A percentile compares a stretch with the other conserved stretches of the same genome.
Conservation (phyloP, 768 basidiomycete species). For the Termitomyces sp. region DNA sequence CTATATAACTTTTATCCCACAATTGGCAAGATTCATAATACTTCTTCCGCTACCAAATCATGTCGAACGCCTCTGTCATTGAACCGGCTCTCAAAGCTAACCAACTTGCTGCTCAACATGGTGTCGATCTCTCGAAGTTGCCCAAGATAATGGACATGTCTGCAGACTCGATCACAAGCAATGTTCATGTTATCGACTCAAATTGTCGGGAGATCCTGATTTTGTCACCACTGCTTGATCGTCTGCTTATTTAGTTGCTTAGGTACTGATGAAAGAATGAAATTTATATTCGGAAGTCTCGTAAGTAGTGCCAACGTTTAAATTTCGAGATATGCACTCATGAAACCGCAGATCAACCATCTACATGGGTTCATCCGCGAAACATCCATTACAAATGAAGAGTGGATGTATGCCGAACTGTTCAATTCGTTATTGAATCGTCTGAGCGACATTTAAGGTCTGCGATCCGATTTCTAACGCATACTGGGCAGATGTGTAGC, state of each 20-base stretch:
- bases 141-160: conserved; percentile 36
- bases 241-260: background rate
- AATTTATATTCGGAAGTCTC: conserved; percentile 37
- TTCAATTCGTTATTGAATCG: background rate
- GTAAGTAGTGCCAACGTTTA: conserved; percentile 20
- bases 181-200: conserved; percentile 3
- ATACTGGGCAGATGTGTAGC: conserved; percentile 67
- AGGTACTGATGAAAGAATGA: conserved; percentile 36
- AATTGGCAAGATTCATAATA: background rate
- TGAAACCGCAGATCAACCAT: conserved; percentile 46
- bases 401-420: conserved; percentile 64
- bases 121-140: conserved; percentile 34
- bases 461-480: conserved; percentile 74
- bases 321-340: background rate
- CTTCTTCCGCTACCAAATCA: background rate
- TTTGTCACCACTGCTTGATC: background rate
- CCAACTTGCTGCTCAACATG: conserved; percentile 26
- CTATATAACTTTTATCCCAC: background rate
- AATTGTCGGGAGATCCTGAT: background rate
- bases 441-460: conserved; percentile 25
- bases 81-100: conserved; percentile 24
- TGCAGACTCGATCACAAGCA: conserved; percentile 32
- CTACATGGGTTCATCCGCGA: conserved; percentile 73
- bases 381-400: conserved; percentile 72
- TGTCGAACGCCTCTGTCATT: background rate